Percentiles rank a stretch among this genome's conserved stretches.
These are phyloP conservation scores for Starmerella ratchasimensis DNA, from an alignment of 805 yeast genomes.

Conservation along the genomic window DNA sequence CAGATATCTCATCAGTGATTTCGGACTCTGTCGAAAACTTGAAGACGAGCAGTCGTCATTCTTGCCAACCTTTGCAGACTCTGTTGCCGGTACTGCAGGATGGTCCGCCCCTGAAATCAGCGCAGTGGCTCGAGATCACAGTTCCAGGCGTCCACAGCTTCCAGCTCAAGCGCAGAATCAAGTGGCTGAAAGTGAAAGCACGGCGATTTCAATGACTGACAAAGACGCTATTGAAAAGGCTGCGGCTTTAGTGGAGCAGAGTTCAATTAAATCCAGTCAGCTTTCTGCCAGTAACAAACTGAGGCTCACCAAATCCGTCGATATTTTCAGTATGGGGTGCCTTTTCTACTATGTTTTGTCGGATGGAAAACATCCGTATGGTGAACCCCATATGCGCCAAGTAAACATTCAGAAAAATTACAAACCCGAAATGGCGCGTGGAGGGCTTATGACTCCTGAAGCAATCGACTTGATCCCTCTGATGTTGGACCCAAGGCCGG, in stretches of 20 bases:
- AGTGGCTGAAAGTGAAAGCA: not conserved
- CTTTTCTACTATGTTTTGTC: conserved; percentile 77
- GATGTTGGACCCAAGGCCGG: conserved; percentile 63
- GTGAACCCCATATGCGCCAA: conserved; percentile 78
- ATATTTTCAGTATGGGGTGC: conserved; percentile 89
- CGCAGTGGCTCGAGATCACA: no score
- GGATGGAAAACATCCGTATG: conserved; percentile 84
- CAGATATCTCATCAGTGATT: conserved; percentile 78
- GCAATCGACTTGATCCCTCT: conserved; percentile 55
- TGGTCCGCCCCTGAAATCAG: conserved; percentile 95
- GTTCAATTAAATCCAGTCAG: no score
- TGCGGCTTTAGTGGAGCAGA: not conserved
- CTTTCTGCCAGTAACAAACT: no score
- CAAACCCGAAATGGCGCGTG: conserved; percentile 38
- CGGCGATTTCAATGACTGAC: not conserved
- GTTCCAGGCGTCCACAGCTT: no score
- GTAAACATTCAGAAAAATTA: conserved; percentile 68
- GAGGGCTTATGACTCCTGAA: conserved; percentile 34
- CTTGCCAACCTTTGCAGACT: conserved; percentile 46
- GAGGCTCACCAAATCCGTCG: conserved; percentile 76
- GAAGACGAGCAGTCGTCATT: conserved; percentile 90
- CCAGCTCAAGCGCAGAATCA: no score
- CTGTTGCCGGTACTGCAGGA: conserved; percentile 94
- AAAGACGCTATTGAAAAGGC: not conserved
- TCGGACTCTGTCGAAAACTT: conserved; percentile 84